These are phyloP conservation scores for Thermothelomyces thermophilus DNA, from an alignment of 2,329 filamentous ascomycete genomes.

Conservation along the genomic window DNA sequence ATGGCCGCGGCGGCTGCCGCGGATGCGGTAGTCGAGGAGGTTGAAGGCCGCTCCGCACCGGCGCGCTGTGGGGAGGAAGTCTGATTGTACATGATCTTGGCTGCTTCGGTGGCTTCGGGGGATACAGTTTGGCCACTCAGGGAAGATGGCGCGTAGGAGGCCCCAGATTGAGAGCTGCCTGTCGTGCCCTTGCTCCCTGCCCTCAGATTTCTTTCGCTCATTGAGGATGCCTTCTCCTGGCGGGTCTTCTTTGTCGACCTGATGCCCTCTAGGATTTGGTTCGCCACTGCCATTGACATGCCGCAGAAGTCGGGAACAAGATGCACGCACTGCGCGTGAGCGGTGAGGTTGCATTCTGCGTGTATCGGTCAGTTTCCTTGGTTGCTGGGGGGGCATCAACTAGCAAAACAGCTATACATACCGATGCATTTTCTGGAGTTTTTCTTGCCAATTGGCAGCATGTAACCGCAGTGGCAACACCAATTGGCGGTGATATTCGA, in stretches of 20 bases:
- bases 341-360: slow-evolving; percentile 82
- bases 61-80: slow-evolving; percentile 46
- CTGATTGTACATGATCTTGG: slow-evolving; percentile 57
- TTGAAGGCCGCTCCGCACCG: slow-evolving; percentile 49
- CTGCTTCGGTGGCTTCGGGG: slow-evolving; percentile 54
- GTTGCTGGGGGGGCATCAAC: neutral
- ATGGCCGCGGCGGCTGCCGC: slow-evolving; percentile 56
- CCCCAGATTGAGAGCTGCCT: slow-evolving; percentile 30
- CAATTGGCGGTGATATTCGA: slow-evolving; percentile 97
- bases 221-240: slow-evolving; percentile 49
- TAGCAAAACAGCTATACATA: slow-evolving; percentile 36
- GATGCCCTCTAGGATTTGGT: slow-evolving; percentile 84
- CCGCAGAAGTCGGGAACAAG: slow-evolving; percentile 97
- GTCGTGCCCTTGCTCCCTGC: slow-evolving; percentile 42
- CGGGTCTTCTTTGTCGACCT: slow-evolving; percentile 67
- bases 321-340: slow-evolving; percentile 85
- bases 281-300: slow-evolving; percentile 97
- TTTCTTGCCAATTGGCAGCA: slow-evolving; percentile 89
- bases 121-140: slow-evolving; percentile 34
- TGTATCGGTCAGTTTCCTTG: neutral
- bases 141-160: slow-evolving; percentile 19
- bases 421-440: slow-evolving; percentile 88
- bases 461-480: slow-evolving; percentile 98
- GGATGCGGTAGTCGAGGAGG: slow-evolving; percentile 41
- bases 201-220: slow-evolving; percentile 63